Conservation (phyloP, 2,329 filamentous ascomycete genomes). For the Sarocladium oryzae region DNA sequence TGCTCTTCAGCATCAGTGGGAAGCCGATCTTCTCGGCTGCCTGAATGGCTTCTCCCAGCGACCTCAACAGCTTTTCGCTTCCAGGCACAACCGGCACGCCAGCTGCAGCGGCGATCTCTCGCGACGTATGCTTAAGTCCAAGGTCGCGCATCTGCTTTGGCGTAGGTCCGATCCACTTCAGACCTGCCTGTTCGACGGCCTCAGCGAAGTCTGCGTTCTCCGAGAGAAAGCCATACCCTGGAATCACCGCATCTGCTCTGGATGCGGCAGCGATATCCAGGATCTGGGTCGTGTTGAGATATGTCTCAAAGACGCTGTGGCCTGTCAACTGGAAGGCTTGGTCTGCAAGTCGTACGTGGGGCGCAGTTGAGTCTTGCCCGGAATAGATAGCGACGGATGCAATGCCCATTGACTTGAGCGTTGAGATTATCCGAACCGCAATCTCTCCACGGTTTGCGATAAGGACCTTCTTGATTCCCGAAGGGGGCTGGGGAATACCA, state of each 20-base stretch:
- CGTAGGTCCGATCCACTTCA: constrained; percentile 54
- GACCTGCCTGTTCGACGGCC: constrained; percentile 42
- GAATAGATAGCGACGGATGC: constrained; percentile 67
- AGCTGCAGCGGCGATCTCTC: constrained; percentile 23
- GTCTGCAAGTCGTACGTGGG: constrained; percentile 63
- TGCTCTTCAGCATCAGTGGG: constrained; percentile 42
- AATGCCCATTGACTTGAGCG: constrained; percentile 60
- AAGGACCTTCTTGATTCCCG: constrained; percentile 31
- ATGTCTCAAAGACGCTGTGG: constrained; percentile 35
- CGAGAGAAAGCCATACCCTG: constrained; percentile 61
- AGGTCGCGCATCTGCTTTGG: constrained; percentile 34
- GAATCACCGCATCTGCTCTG: constrained; percentile 51
- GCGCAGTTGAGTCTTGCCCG: constrained; percentile 51
- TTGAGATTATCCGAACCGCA: constrained; percentile 63
- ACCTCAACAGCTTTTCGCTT: constrained; percentile 19
- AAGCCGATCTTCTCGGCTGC: constrained; percentile 25
- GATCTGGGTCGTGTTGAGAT: constrained; percentile 60
- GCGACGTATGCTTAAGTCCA: constrained; percentile 31
- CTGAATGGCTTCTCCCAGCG: constrained; percentile 20
- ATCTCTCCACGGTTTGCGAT: constrained; percentile 74
- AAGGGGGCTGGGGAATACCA: neutral
- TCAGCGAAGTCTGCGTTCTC: constrained; percentile 58
- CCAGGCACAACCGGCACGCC: constrained; percentile 30
- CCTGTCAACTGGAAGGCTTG: constrained; percentile 59
- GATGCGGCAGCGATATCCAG: constrained; percentile 44